Conservation (phyloP, 176 grass and related monocot genomes). For the Canna indica region DNA sequence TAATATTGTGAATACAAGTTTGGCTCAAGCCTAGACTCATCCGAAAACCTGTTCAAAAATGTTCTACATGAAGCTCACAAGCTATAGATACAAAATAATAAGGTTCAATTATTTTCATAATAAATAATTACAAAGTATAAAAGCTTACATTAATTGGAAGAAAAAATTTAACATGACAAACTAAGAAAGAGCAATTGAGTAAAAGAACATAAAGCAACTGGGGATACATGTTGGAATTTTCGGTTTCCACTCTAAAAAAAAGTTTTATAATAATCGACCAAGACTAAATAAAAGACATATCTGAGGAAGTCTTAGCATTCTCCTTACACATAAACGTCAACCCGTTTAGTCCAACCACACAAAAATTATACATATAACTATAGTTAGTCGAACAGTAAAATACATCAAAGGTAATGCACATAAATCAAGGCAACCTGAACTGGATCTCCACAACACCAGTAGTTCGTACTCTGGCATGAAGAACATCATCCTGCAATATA, state of each 20-base stretch:
- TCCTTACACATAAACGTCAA: neutral
- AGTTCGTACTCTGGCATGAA: constrained; percentile 90
- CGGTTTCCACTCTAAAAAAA: neutral
- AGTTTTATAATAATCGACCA: neutral
- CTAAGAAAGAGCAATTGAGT: neutral
- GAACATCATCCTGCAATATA: constrained; percentile 66
- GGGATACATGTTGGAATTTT: neutral
- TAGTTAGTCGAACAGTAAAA: neutral
- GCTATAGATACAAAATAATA: neutral
- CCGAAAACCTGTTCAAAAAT: neutral
- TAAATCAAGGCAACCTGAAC: constrained; percentile 52
- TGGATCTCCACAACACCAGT: constrained; percentile 87
- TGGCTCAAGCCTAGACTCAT: neutral
- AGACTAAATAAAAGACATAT: neutral
- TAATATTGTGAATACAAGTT: no score
- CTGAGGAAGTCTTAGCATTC: neutral
- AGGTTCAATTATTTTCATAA: neutral
- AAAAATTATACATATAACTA: neutral
- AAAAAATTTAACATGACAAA: neutral
- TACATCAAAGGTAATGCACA: neutral
- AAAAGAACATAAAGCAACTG: neutral
- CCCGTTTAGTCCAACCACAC: neutral
- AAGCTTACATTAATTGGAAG: neutral
- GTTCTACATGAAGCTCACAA: no score
- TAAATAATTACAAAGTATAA: neutral